These are phyloP conservation scores for Pulveroboletus sp. DNA, from an alignment of 768 basidiomycete genomes.

Conservation along the genomic window DNA sequence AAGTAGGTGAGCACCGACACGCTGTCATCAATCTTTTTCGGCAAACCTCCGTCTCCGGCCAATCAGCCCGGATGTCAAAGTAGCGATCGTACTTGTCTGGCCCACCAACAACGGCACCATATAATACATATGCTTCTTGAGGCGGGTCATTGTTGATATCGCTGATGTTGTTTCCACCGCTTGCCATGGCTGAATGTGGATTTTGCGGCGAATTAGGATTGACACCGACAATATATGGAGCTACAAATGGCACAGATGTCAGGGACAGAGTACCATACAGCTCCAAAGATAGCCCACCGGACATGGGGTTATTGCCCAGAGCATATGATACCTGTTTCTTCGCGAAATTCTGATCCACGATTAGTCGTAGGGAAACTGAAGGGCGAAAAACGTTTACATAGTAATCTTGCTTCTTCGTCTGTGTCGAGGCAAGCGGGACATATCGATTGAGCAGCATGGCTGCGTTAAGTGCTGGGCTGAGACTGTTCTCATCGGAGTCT, in stretches of 20 bases:
- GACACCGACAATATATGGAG: slow-evolving; percentile 73
- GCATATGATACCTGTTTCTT: slow-evolving; percentile 77
- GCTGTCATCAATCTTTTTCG: not conserved
- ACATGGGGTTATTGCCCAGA: slow-evolving; percentile 90
- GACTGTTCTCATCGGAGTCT: slow-evolving; percentile 74
- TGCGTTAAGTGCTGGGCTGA: slow-evolving; percentile 85
- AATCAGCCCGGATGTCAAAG: slow-evolving; percentile 85
- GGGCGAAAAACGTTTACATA: slow-evolving; percentile 38
- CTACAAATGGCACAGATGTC: slow-evolving; percentile 1
- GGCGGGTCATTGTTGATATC: slow-evolving; percentile 71
- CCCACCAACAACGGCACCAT: slow-evolving; percentile 88
- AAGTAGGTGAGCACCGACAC: slow-evolving; percentile 12
- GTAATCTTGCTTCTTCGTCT: slow-evolving; percentile 58
- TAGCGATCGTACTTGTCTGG: slow-evolving; percentile 74
- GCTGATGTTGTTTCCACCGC: slow-evolving; percentile 71
- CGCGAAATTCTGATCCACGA: slow-evolving; percentile 56
- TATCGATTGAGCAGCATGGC: slow-evolving; percentile 83
- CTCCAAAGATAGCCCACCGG: slow-evolving; percentile 42
- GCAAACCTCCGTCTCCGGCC: slow-evolving; percentile 81
- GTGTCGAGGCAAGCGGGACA: slow-evolving; percentile 65
- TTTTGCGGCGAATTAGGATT: slow-evolving; percentile 91
- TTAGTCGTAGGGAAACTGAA: slow-evolving; percentile 5
- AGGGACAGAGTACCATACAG: not conserved
- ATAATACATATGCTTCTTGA: slow-evolving; percentile 73
- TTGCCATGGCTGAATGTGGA: slow-evolving; percentile 88